Evolutionary conservation across 1,139 yeast species (phyloP).

Genomic region (Zygoascus hellenicus): DNA sequence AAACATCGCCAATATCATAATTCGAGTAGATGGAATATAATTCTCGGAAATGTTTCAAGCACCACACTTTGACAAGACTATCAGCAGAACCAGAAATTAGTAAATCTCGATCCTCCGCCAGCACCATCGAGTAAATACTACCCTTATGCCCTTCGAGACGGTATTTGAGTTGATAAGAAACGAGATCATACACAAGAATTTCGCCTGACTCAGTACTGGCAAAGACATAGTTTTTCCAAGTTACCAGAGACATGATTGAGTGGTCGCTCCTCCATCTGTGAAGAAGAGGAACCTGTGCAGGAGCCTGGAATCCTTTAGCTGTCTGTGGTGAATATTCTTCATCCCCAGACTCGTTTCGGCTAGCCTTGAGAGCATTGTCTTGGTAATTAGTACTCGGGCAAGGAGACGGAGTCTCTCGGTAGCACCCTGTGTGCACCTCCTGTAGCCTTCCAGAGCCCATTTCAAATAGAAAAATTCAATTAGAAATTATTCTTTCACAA

Average conservation of each 20-base stretch:
- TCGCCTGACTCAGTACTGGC: constrained; percentile 96
- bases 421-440: constrained; percentile 16
- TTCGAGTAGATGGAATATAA: constrained; percentile 71
- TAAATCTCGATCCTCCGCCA: constrained; percentile 33
- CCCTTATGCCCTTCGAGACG: constrained; percentile 55
- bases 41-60: constrained; percentile 36
- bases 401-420: constrained; percentile 20
- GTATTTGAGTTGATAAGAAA: constrained; percentile 51
- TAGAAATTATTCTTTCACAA: too few relatives aligned
- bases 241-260: constrained; percentile 72
- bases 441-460: constrained; percentile 4
- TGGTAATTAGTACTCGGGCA: constrained; percentile 2
- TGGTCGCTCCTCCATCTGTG: constrained; percentile 75
- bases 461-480: too few relatives aligned
- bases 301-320: neutral
- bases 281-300: constrained; percentile 32
- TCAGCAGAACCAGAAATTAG: constrained; percentile 88
- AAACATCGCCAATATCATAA: constrained; percentile 89
- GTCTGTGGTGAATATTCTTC: constrained; percentile 3
- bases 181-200: constrained; percentile 64
- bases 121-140: constrained; percentile 63
- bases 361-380: neutral
- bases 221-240: constrained; percentile 57
- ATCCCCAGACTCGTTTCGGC: neutral
- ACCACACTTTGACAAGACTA: constrained; percentile 83